Evolutionary conservation across 2,329 filamentous ascomycete species (phyloP).

Genomic region (Aspergillus sp.): DNA sequence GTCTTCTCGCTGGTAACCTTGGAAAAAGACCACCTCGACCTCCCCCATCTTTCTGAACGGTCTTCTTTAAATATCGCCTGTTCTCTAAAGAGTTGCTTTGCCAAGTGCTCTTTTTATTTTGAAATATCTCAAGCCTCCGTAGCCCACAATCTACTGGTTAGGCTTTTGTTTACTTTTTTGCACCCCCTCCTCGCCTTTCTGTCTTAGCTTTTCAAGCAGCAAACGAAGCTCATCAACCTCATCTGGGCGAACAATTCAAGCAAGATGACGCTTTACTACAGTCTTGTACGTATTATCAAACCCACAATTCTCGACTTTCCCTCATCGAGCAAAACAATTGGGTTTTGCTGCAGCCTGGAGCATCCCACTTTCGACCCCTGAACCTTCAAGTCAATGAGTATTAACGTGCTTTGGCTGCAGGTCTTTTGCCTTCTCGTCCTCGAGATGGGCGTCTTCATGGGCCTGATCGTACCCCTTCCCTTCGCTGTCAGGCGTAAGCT

Average conservation of each 20-base stretch:
- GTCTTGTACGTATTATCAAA: conserved; percentile 52
- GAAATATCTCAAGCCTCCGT: background rate
- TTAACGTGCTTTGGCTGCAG: conserved; percentile 26
- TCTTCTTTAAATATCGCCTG: background rate
- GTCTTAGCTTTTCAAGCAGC: background rate
- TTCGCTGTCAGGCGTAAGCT: conserved; percentile 82
- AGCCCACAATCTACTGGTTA: background rate
- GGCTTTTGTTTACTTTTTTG: conserved; percentile 19
- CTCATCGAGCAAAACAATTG: background rate
- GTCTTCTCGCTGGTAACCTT: conserved; percentile 28
- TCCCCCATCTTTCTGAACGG: background rate
- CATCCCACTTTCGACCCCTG: conserved; percentile 8
- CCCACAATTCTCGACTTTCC: background rate
- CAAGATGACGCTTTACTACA: conserved; percentile 70
- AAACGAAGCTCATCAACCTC: background rate
- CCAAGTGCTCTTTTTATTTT: background rate
- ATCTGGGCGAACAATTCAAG: background rate
- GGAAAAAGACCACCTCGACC: conserved; percentile 69
- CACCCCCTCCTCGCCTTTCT: conserved; percentile 5
- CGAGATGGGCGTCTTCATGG: conserved; percentile 52
- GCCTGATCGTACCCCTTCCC: conserved; percentile 72
- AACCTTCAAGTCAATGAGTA: background rate
- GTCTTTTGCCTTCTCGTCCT: conserved; percentile 51
- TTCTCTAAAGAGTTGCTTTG: background rate
- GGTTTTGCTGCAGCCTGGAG: conserved; percentile 24